A percentile compares a stretch with the other conserved stretches of the same genome.
Conservation (phyloP, 306 rosid species). For the Ammopiptanthus mongolicus region DNA sequence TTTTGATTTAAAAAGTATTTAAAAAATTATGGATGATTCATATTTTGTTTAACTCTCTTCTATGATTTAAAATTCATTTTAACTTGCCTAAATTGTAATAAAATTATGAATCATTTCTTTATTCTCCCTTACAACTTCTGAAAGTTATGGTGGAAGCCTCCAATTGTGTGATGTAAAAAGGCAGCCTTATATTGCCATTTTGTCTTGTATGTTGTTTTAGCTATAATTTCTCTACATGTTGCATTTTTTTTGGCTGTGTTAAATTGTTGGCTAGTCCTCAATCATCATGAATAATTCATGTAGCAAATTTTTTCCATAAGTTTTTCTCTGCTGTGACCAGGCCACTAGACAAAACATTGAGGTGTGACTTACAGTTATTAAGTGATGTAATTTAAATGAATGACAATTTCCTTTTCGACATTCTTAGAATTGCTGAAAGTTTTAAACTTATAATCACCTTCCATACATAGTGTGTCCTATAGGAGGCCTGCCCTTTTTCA, state of each 20-base stretch:
- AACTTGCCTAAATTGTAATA: neutral
- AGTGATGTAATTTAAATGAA: neutral
- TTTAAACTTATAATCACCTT: neutral
- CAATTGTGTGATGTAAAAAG: neutral
- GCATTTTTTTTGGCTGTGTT: neutral
- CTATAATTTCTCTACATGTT: neutral
- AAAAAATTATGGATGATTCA: neutral
- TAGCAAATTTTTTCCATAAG: neutral
- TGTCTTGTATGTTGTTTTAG: neutral
- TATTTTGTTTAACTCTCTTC: neutral
- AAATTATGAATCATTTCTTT: neutral
- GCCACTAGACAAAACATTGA: conserved; percentile 6
- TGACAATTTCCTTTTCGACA: neutral
- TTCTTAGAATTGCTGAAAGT: neutral
- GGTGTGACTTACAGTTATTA: neutral
- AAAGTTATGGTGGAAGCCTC: neutral
- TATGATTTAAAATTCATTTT: neutral
- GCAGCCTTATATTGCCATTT: neutral
- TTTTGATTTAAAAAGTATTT: neutral
- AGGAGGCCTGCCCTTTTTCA: neutral
- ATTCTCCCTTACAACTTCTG: neutral
- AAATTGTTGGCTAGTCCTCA: neutral
- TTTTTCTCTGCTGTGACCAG: neutral
- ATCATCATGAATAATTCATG: neutral
- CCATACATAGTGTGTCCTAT: neutral